Evolutionary conservation across 495 filamentous ascomycete genomes (phyloP).

Genomic region (Penicillium egyptiacum): DNA sequence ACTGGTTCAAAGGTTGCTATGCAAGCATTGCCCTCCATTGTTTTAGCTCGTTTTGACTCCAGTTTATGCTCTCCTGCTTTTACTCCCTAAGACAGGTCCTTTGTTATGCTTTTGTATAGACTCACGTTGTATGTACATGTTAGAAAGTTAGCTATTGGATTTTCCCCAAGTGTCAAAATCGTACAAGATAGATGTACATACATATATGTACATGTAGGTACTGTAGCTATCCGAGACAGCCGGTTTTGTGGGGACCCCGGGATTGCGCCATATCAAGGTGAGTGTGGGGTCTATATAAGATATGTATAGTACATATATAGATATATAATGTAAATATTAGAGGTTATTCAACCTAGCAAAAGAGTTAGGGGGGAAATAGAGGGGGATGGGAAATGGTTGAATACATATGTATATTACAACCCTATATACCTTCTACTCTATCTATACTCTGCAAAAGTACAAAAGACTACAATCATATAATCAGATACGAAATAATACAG

Average conservation of each 20-base stretch:
- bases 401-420: neutral
- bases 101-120: neutral
- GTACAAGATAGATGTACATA: neutral
- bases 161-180: neutral
- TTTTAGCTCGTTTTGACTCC: neutral
- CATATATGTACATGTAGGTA: neutral
- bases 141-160: neutral
- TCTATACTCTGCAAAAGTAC: neutral
- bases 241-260: conserved; percentile 11
- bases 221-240: conserved; percentile 3
- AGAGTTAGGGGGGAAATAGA: neutral
- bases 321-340: neutral
- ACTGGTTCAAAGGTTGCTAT: neutral
- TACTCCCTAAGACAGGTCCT: no score
- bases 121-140: neutral
- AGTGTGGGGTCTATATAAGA: neutral
- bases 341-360: neutral
- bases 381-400: neutral
- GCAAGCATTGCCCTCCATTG: neutral
- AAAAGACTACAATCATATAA: no score
- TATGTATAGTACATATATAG: neutral
- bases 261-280: conserved; percentile 4
- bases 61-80: no score
- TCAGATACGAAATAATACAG: no score
- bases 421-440: neutral